Evolutionary conservation across 2,329 filamentous ascomycete genomes (phyloP).

Genomic region (Calonectria ilicicola): DNA sequence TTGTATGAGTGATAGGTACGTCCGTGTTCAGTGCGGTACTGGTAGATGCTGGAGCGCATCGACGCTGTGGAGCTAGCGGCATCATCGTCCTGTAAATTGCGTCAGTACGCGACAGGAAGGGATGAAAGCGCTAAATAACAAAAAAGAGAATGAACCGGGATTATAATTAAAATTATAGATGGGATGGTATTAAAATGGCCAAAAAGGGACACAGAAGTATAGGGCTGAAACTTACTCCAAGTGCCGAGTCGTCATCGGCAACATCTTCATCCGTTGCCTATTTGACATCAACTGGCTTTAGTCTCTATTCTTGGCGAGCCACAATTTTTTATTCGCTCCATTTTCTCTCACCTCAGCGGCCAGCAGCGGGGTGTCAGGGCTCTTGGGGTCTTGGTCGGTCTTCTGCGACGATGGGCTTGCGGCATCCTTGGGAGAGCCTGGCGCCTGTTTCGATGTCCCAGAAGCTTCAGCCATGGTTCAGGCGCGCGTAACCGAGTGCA

Average conservation of each 20-base stretch:
- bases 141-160: background rate
- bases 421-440: background rate
- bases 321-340: background rate
- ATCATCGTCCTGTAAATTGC: constrained; percentile 38
- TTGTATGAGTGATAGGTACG: constrained; percentile 52
- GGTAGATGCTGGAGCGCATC: constrained; percentile 50
- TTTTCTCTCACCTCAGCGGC: constrained; percentile 30
- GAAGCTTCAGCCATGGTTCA: background rate
- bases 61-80: constrained; percentile 46
- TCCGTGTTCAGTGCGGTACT: constrained; percentile 52
- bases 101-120: background rate
- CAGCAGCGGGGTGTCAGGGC: constrained; percentile 17
- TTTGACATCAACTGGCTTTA: background rate
- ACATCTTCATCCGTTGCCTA: constrained; percentile 9
- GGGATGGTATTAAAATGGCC: background rate
- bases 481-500: background rate
- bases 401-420: constrained; percentile 10
- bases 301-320: background rate
- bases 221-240: constrained; percentile 32
- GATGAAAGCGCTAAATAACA: background rate
- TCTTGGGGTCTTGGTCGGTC: background rate
- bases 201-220: background rate
- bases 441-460: background rate
- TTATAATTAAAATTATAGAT: no score
- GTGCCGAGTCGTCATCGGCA: constrained; percentile 37